These are phyloP conservation scores for Colletotrichum higginsianum DNA, from an alignment of 2,329 filamentous ascomycete species.

Conservation along the genomic window DNA sequence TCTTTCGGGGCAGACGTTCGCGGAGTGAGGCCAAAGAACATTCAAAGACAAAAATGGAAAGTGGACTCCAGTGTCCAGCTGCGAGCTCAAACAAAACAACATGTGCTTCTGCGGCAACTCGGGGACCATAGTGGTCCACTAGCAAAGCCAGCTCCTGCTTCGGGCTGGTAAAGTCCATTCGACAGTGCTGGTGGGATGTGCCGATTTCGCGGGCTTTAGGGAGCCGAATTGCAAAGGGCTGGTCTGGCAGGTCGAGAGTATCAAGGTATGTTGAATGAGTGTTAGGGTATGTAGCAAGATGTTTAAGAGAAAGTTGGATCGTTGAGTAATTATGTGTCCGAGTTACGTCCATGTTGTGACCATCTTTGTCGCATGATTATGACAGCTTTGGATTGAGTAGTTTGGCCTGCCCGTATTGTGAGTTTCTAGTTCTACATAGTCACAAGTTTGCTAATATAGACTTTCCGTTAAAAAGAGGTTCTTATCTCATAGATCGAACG, in stretches of 20 bases:
- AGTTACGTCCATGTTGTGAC: no score
- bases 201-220: background rate
- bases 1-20: no score
- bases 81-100: background rate
- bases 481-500: no score
- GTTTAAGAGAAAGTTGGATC: no score
- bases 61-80: background rate
- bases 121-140: slow-evolving; percentile 6
- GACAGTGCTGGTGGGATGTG: slow-evolving; percentile 4
- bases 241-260: slow-evolving; percentile 10
- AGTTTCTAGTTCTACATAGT: no score
- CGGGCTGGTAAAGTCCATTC: slow-evolving; percentile 6
- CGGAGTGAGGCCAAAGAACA: background rate
- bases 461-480: no score
- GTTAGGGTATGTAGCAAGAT: no score
- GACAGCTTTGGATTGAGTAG: no score
- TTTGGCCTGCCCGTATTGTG: no score
- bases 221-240: slow-evolving; percentile 8
- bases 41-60: background rate
- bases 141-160: slow-evolving; percentile 13
- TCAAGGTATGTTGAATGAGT: background rate
- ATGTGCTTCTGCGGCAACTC: slow-evolving; percentile 9
- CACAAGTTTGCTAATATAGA: rapidly evolving
- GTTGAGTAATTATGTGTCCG: no score
- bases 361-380: no score